Percentiles rank a stretch among this genome's conserved stretches.
These are phyloP conservation scores for Sherardia arvensis DNA, from an alignment of 257 asterid genomes.

Conservation along the genomic window DNA sequence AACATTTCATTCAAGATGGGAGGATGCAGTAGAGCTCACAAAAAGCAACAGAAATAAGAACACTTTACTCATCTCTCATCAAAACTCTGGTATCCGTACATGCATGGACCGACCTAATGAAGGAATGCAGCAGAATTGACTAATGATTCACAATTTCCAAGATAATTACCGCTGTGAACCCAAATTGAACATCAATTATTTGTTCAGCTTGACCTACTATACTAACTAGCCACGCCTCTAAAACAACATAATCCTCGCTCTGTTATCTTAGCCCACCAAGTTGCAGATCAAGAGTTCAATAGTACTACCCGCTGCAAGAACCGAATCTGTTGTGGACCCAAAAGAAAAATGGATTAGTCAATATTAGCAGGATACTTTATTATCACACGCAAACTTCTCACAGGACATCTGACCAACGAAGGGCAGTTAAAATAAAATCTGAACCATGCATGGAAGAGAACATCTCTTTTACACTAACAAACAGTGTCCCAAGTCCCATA, in stretches of 20 bases:
- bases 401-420: neutral
- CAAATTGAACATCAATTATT: neutral
- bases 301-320: neutral
- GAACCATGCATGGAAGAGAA: slow-evolving; percentile 1
- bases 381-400: neutral
- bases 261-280: neutral
- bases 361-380: neutral
- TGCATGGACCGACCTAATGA: no score
- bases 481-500: slow-evolving; percentile 10
- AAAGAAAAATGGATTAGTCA: neutral
- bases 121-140: no score
- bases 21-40: neutral
- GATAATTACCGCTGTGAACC: neutral
- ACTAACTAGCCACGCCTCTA: neutral
- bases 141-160: no score
- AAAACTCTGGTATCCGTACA: neutral
- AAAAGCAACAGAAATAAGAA: neutral
- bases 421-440: neutral
- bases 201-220: neutral
- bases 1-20: neutral
- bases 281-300: neutral
- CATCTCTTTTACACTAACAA: slow-evolving; percentile 2
- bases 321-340: neutral
- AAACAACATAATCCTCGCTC: neutral
- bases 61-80: neutral